A percentile compares a stretch with the other conserved stretches of the same genome.
phyloP scores from a whole-genome alignment of 768 basidiomycete species.

The Calvatia gigantea region DNA sequence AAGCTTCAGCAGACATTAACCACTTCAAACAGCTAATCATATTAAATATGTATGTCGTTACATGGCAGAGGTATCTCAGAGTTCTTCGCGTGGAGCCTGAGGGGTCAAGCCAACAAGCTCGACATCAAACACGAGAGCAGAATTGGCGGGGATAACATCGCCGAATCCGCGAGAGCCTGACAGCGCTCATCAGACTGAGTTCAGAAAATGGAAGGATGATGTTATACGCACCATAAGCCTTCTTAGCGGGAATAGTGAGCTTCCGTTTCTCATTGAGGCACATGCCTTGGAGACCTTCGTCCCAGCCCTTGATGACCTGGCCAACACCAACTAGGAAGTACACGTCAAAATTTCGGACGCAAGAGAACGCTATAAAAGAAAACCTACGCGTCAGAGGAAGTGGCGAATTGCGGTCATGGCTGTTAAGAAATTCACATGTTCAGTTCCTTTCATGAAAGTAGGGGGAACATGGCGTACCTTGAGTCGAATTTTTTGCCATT shows the following conservation, averaged over 20 bases:
- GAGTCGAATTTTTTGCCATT: conserved; percentile 89
- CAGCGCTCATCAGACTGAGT: neutral
- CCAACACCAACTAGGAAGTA: conserved; percentile 60
- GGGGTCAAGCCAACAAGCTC: conserved; percentile 70
- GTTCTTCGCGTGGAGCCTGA: conserved; percentile 45
- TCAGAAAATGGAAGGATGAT: neutral
- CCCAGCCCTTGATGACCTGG: conserved; percentile 86
- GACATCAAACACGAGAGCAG: conserved; percentile 83
- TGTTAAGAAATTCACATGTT: neutral
- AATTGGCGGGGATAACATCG: conserved; percentile 69
- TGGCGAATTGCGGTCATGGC: conserved; percentile 63
- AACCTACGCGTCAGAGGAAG: conserved; percentile 69
- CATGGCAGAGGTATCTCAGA: conserved; percentile 33
- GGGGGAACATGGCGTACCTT: conserved; percentile 43
- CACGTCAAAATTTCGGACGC: neutral
- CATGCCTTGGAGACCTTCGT: conserved; percentile 79
- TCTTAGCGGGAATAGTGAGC: conserved; percentile 75
- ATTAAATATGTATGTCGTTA: neutral
- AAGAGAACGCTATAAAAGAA: neutral
- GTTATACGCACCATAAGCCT: conserved; percentile 77
- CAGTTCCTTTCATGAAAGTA: neutral
- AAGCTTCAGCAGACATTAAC: neutral
- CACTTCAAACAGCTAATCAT: neutral
- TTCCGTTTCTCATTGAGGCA: conserved; percentile 86
- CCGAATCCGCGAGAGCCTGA: conserved; percentile 76